Evolutionary conservation across 768 basidiomycete genomes (phyloP).

Genomic region (Russula compacta): DNA sequence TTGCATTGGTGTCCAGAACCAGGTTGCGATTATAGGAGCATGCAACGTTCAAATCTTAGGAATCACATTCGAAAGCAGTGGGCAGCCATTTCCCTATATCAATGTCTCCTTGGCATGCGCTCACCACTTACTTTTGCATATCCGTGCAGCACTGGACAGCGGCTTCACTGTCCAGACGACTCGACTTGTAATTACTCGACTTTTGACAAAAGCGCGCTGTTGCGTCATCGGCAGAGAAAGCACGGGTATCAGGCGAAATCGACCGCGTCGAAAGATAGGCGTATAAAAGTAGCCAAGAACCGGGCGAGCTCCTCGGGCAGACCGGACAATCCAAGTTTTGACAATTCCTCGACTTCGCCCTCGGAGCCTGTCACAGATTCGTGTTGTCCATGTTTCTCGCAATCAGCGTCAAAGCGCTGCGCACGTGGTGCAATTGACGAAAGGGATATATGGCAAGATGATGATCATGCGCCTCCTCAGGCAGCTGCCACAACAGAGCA

Average conservation of each 20-base stretch:
- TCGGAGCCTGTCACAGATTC: not conserved
- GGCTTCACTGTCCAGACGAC: conserved; percentile 13
- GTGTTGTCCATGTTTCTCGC: not conserved
- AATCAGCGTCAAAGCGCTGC: not conserved
- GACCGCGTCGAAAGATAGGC: conserved; percentile 7
- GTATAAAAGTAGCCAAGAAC: not conserved
- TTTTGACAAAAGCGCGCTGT: conserved; percentile 15
- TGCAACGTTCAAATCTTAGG: conserved; percentile 15
- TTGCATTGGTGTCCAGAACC: conserved; percentile 17
- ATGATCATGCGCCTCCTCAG: not conserved
- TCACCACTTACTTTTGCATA: not conserved
- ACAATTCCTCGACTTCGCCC: not conserved
- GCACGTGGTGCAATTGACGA: not conserved
- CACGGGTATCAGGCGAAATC: conserved; percentile 14
- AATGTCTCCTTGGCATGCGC: not conserved
- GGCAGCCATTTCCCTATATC: not conserved
- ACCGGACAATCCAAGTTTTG: not conserved
- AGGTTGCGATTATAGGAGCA: conserved; percentile 12
- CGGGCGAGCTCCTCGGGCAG: not conserved
- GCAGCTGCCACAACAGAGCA: not conserved
- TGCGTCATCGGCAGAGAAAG: conserved; percentile 16
- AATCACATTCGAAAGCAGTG: conserved; percentile 16
- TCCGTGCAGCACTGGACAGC: conserved; percentile 13
- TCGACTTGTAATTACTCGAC: conserved; percentile 2
- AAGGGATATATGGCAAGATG: not conserved